Percentiles rank a stretch among this genome's conserved stretches.
Evolutionary conservation across 1,284 basidiomycete species (phyloP).

Genomic region (Malassezia furfur): DNA sequence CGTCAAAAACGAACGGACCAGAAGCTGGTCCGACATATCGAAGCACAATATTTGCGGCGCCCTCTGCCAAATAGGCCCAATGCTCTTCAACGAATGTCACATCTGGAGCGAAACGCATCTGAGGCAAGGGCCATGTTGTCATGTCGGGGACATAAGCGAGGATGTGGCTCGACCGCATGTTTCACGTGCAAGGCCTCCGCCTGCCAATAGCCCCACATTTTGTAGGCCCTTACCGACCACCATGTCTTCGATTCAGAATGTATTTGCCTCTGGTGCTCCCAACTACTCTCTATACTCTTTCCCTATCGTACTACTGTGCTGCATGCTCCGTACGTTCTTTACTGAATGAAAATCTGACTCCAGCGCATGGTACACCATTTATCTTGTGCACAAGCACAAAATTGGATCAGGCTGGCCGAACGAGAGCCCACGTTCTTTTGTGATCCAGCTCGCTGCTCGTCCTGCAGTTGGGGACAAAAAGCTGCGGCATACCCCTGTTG

Average conservation of each 20-base stretch:
- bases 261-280: not conserved
- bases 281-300: slow-evolving; percentile 3
- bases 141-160: no score
- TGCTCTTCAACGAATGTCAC: not conserved
- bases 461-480: not conserved
- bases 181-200: no score
- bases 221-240: no score
- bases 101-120: not conserved
- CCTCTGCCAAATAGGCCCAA: slow-evolving; percentile 13
- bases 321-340: not conserved
- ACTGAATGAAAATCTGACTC: not conserved
- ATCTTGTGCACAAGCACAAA: not conserved
- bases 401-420: not conserved
- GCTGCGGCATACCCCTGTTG: not conserved
- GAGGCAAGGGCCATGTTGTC: no score
- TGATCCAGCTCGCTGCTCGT: slow-evolving; percentile 2
- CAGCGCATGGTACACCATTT: slow-evolving; percentile 3
- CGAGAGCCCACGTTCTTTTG: slow-evolving; percentile 1
- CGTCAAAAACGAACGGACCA: not conserved
- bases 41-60: slow-evolving; percentile 7
- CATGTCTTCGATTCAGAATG: not conserved
- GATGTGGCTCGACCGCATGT: not conserved
- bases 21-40: slow-evolving; percentile 2
- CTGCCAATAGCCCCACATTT: not conserved
- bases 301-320: not conserved